Percentiles rank a stretch among this genome's conserved stretches.
Evolutionary conservation across 2,329 filamentous ascomycete species (phyloP).

Genomic region (Cordyceps farinosa): DNA sequence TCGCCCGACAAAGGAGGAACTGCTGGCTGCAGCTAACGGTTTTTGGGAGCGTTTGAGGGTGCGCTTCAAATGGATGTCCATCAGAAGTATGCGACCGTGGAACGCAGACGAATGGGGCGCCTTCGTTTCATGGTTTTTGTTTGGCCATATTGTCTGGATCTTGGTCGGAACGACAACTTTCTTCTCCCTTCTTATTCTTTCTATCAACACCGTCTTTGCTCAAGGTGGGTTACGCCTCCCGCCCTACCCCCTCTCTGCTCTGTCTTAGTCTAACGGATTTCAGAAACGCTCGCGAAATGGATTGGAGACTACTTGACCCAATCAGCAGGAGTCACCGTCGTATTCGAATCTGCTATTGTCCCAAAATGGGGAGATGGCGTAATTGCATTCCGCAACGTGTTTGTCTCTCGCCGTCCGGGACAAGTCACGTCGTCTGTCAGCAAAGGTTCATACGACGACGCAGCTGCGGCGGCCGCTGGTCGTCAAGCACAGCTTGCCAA

Average conservation of each 20-base stretch:
- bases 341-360: conserved; percentile 97
- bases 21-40: conserved; percentile 84
- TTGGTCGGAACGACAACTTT: conserved; percentile 97
- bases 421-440: conserved; percentile 77
- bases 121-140: conserved; percentile 87
- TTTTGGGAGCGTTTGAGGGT: conserved; percentile 90
- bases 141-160: conserved; percentile 92
- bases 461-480: conserved; percentile 77
- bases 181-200: conserved; percentile 84
- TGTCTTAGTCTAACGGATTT: conserved; percentile 21
- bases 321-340: conserved; percentile 86
- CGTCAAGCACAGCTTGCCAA: conserved; percentile 43
- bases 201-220: conserved; percentile 93
- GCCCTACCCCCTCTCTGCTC: background rate
- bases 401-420: conserved; percentile 86
- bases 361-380: conserved; percentile 94
- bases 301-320: conserved; percentile 93
- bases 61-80: conserved; percentile 96
- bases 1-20: conserved; percentile 87
- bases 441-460: conserved; percentile 87
- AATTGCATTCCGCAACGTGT: conserved; percentile 95
- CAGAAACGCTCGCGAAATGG: conserved; percentile 89
- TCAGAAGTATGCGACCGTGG: conserved; percentile 88
- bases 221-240: conserved; percentile 60
- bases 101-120: conserved; percentile 96